Base-by-base conservation (phyloP, 805 yeast species). In the Candida berthetii region DNA sequence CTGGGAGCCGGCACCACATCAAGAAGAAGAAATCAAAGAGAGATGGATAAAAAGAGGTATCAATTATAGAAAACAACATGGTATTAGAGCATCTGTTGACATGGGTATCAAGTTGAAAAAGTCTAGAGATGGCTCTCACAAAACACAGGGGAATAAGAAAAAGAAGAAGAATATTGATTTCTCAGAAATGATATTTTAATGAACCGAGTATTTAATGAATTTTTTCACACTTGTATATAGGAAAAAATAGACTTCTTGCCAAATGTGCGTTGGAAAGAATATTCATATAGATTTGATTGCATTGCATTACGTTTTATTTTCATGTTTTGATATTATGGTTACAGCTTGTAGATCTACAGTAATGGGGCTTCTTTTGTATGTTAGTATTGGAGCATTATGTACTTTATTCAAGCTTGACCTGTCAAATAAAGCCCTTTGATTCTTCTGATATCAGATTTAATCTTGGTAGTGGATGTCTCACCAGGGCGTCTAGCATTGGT, bases 1-100 rank as follows among this genome's bases (percentile, higher is more conserved):
- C 31, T 90, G 96, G 95, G 62, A 58, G 15, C 96, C 96, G 0
- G 67, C 60, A 4, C 71, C 65, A 1, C 71, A 69, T n/a, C 85
- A 81, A 44, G 72, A 66, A 32, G 69, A 60, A 5, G 55, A 72
- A 15, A 38, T 71, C 2, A 60, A 66, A 27, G 61, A 62, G 15
- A 69, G 91, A 47, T 83, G 86, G 80, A 60, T 57, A 25, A 64
- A 60, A 31, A 64, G 83, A 50, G 76, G 76, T 9, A 66, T 57
- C 31, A 57, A 65, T 27, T 60, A 68, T 7, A 58, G 64, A 38
- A 6, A 31, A 11, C 4, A 27, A 11, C 13, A 27, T 27, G 29
- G 29, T 11, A 27, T 9, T 13, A 27, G n/a, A 22, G 8, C 24
- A 22, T 7, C 24, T 22, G 24, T 22, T 22, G 24, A 22, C 8